These are phyloP conservation scores for Mortierella sp. DNA, from an alignment of 371 early-diverging fungal genomes.

Conservation along the genomic window DNA sequence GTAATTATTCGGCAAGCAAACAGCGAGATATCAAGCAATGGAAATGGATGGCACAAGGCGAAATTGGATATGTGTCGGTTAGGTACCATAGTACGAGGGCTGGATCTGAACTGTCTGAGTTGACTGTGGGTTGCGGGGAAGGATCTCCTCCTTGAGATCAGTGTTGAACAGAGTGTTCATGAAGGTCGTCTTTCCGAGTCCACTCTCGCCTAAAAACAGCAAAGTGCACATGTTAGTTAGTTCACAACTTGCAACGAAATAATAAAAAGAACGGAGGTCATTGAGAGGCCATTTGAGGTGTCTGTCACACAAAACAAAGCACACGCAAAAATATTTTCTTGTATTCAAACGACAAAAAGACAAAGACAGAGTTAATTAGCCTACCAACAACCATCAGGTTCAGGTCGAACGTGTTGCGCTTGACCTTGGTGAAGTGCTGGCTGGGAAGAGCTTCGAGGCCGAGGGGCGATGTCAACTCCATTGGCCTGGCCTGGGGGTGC, in stretches of 20 bases:
- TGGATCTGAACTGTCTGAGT: constrained; percentile 78
- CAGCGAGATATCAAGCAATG: too few species aligned
- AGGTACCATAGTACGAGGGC: constrained; percentile 76
- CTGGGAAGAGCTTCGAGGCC: constrained; percentile 80
- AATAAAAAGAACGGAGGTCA: constrained; percentile 18
- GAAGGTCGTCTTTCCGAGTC: constrained; percentile 95
- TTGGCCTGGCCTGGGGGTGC: constrained; percentile 68
- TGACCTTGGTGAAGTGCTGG: constrained; percentile 77
- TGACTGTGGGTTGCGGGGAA: constrained; percentile 66
- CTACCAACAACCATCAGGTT: constrained; percentile 90
- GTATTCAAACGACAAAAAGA: background rate
- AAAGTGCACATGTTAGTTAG: constrained; percentile 16
- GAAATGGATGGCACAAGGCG: background rate
- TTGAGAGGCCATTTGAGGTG: background rate
- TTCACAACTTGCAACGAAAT: background rate
- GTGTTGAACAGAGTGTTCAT: constrained; percentile 91
- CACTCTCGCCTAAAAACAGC: constrained; percentile 76
- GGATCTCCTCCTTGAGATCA: constrained; percentile 76
- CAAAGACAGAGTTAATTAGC: constrained; percentile 26
- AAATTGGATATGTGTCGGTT: constrained; percentile 15
- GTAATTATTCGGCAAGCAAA: background rate
- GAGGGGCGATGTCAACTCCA: constrained; percentile 65
- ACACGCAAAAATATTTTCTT: constrained; percentile 1
- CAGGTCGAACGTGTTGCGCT: constrained; percentile 75
- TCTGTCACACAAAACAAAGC: constrained; percentile 24